Conservation (phyloP, 2,329 filamentous ascomycete genomes). For the Ophiosphaerella herpotricha region DNA sequence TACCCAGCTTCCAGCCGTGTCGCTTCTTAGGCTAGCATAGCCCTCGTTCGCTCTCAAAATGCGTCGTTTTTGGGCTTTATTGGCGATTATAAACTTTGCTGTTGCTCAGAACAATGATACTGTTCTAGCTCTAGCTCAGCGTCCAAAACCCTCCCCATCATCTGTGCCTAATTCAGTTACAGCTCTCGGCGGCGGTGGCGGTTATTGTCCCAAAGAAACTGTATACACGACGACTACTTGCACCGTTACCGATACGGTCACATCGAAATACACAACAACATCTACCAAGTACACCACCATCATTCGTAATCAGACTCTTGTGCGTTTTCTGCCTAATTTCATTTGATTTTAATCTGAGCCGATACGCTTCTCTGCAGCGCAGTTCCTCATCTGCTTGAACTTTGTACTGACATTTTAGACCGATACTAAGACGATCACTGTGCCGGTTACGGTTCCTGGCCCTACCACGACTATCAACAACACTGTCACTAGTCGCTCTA, state of each 20-base stretch:
- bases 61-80: slow-evolving; percentile 28
- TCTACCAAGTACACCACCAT: slow-evolving; percentile 3
- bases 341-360: too few relatives aligned
- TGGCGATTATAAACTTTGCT: slow-evolving; percentile 29
- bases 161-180: neutral
- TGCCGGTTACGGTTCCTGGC: neutral
- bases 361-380: too few relatives aligned
- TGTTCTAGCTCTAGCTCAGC: slow-evolving; percentile 4
- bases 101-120: slow-evolving; percentile 26
- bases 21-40: slow-evolving; percentile 32
- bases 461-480: slow-evolving; percentile 12
- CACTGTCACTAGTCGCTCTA: slow-evolving; percentile 14
- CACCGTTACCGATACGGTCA: neutral
- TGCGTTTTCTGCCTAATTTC: too few relatives aligned
- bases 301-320: neutral
- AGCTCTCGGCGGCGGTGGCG: neutral
- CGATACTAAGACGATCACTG: neutral
- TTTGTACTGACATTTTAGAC: neutral
- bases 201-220: slow-evolving; percentile 5
- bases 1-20: slow-evolving; percentile 24
- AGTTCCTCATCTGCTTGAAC: neutral
- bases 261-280: neutral
- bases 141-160: slow-evolving; percentile 1
- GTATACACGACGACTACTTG: neutral
- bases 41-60: slow-evolving; percentile 39